Base-by-base conservation (phyloP, 2,329 filamentous ascomycete species). In the Stachybotrys echinatus region DNA sequence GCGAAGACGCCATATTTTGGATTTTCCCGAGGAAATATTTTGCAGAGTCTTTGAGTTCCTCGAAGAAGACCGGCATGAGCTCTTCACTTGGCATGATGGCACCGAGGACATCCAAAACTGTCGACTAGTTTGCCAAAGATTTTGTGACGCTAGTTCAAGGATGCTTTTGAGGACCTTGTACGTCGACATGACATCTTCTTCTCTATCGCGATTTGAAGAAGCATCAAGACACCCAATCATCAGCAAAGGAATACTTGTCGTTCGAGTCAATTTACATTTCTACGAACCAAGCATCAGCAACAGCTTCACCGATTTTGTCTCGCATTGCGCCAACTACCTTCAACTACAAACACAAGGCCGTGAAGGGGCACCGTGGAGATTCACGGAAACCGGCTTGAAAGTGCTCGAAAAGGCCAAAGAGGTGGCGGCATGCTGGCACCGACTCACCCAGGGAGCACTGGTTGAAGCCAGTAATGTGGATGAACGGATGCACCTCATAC, bases 121-220 rank as follows among this genome's bases (percentile, higher is more conserved):
- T 31, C 27, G 27, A 31, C 27, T 31, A 12, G 27, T 31, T 31
- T 31, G 27, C 27, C 27, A 31, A 31, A 31, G 27, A 31, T 31
- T 31, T 31, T 31, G 27, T 31, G 27, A 31, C 27, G 27, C 27
- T 31, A 31, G 27, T 31, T 31, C 27, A 31, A 31, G 27, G 27
- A 31, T 31, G 12, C 27, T 31, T 31, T 31, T 31, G 27, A 31
- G 27, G 27, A 31, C 27, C 27, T 31, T 31, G 27, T 31, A 31
- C 27, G 27, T 31, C 27, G 27, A 31, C 12, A 31, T 31, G 27
- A 31, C 39, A 42, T n/a, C n/a, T 38, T 47, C 45, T 37, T 47
- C 45, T 38, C n/a, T 47, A 12, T 37, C 45, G 23, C 45, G 45
- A 23, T 38, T 47, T 27, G 45, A 47, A n/a, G 45, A 47, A 38